Evolutionary conservation across 2,329 filamentous ascomycete species (phyloP), one percentile per base, ranked within the genome.

Genomic region (Monosporascus ibericus): DNA sequence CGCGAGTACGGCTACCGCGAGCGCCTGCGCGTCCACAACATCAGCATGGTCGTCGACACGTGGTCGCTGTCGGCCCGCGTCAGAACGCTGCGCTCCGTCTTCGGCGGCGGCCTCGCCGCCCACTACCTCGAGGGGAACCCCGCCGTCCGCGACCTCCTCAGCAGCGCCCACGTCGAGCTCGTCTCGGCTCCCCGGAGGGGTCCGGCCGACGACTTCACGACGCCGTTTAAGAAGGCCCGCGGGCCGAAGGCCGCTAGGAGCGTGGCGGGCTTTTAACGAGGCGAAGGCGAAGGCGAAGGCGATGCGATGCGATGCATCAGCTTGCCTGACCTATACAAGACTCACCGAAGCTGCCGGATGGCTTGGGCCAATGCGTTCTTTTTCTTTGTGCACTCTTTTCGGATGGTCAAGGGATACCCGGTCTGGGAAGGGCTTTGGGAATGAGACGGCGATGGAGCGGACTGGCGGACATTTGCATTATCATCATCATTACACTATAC

Each of bases 1-100:
- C 66, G 69, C 34, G 76, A 80, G 55, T 78, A 79, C 55, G 78
- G 78, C 3, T 81, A 81, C 55, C 72, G 77, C 7, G 71, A 77
- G 57, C 77, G 73, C 56, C 64, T 81, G n/a, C 73, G 74, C 37
- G 68, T 80, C 6, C 71, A 75, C 17, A 72, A 75, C 47, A 66
- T 72, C 54, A 65, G 70, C 39, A 68, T 79, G 58, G 58, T 68
- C 44, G 75, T 81, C 48, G 73, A 80, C 52, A 72, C 73, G 1
- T 82, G 79, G 79, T 75, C 75, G 8, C 68, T 79, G 15, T 74
- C 72, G 27, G 71, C 73, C 18, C 69, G 78, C 20, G 68, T 78
- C n/a, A 69, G 74, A 46, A 70, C 76, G 60, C 69, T 82, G 52
- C 76, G 74, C 60, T 66, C 67, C 5, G 54, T 81, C 1, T 72